These are phyloP conservation scores for Epichloe elymi DNA, from an alignment of 2,329 filamentous ascomycete genomes.

Conservation along the genomic window DNA sequence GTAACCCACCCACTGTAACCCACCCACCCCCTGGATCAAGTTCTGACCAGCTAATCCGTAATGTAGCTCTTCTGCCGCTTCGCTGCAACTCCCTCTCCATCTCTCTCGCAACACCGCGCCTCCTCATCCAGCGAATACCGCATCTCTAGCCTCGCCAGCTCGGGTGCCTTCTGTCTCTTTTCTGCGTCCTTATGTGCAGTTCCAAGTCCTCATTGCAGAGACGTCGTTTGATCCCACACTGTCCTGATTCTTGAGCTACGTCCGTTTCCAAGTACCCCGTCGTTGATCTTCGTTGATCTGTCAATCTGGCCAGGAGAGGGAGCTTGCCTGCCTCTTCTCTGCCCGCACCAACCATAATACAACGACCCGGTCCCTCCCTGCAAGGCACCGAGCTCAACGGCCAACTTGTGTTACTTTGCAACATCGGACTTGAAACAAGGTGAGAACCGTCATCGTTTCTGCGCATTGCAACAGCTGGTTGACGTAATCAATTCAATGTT, in stretches of 20 bases:
- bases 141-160: constrained; percentile 3
- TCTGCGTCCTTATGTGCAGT: background rate
- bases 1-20: no score
- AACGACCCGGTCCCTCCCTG: background rate
- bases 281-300: background rate
- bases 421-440: constrained; percentile 2
- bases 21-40: no score
- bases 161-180: background rate
- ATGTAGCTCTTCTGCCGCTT: background rate
- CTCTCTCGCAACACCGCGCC: background rate
- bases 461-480: background rate
- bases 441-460: background rate
- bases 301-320: background rate
- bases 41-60: no score
- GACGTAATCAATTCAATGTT: background rate
- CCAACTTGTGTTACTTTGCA: constrained; percentile 1
- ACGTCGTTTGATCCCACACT: background rate
- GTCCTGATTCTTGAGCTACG: background rate
- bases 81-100: background rate
- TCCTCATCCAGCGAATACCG: background rate
- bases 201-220: background rate
- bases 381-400: constrained; percentile 3
- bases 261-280: background rate
- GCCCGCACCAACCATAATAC: background rate
- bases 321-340: background rate